phyloP scores from a whole-genome alignment of 129 eudicot genomes.

The Centella asiatica region DNA sequence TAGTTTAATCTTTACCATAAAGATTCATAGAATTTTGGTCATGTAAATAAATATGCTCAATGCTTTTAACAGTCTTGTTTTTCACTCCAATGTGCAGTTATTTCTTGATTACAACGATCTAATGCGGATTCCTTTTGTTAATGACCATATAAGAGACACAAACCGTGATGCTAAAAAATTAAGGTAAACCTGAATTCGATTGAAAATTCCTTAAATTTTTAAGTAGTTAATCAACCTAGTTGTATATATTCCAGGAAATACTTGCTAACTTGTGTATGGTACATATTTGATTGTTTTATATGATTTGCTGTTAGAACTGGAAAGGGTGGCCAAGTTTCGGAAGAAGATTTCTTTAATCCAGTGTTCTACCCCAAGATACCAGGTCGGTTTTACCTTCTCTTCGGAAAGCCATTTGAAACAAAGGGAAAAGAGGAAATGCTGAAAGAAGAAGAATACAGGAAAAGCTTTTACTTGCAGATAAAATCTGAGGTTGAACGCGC shows the following conservation, averaged over 20 bases:
- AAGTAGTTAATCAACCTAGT: not conserved
- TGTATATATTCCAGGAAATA: not conserved
- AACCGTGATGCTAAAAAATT: not conserved
- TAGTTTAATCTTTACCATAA: not conserved
- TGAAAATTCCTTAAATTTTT: not conserved
- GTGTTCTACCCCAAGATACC: conserved; percentile 36
- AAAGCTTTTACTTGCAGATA: conserved; percentile 33
- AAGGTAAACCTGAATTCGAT: not conserved
- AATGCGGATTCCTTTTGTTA: not conserved
- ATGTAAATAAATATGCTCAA: not conserved
- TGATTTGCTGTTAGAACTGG: conserved; percentile 16
- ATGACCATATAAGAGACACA: not conserved
- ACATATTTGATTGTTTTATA: not conserved
- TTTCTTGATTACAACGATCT: not conserved
- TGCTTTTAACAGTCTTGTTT: not conserved
- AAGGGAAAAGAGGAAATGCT: conserved; percentile 30
- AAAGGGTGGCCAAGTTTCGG: conserved; percentile 22
- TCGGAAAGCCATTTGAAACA: conserved; percentile 52
- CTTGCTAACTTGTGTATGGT: not conserved
- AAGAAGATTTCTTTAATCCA: conserved; percentile 34
- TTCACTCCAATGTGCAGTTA: not conserved
- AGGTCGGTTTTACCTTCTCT: conserved; percentile 45
- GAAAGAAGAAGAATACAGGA: conserved; percentile 20
- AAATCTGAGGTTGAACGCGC: conserved; percentile 31
- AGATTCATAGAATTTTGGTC: not conserved